Conservation (phyloP, 129 eudicot species). For the Lactuca saligna region DNA sequence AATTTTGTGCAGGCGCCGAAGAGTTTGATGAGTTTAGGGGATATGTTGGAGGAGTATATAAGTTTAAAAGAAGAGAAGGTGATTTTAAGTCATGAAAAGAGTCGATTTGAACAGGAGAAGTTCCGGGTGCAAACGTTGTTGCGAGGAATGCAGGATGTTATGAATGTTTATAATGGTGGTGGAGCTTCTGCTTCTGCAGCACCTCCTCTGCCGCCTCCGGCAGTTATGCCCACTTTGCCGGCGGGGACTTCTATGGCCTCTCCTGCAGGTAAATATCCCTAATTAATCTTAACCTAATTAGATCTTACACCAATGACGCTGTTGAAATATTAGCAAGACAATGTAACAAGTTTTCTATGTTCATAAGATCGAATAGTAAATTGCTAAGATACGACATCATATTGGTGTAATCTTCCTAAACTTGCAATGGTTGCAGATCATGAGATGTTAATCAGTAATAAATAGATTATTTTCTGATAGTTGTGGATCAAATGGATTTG, state of each 20-base stretch:
- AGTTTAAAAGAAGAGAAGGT: constrained; percentile 75
- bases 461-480: no score
- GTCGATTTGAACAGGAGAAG: constrained; percentile 68
- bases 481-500: not conserved
- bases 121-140: constrained; percentile 55
- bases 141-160: constrained; percentile 68
- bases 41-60: constrained; percentile 78
- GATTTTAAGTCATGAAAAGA: constrained; percentile 56
- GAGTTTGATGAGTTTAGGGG: constrained; percentile 72
- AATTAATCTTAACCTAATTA: not conserved
- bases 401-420: no score
- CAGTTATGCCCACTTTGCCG: constrained; percentile 9
- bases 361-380: no score
- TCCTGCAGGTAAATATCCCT: constrained; percentile 32
- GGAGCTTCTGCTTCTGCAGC: constrained; percentile 11
- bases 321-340: not conserved
- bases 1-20: constrained; percentile 54
- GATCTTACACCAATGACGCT: not conserved
- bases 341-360: no score
- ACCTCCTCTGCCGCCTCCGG: constrained; percentile 30
- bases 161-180: constrained; percentile 55
- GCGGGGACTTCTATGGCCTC: constrained; percentile 19
- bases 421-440: not conserved
- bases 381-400: no score
- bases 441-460: not conserved